Evolutionary conservation across 169 alveolate species (phyloP), one percentile per base, ranked within the genome.

Genomic region (Plasmodium vivax): DNA sequence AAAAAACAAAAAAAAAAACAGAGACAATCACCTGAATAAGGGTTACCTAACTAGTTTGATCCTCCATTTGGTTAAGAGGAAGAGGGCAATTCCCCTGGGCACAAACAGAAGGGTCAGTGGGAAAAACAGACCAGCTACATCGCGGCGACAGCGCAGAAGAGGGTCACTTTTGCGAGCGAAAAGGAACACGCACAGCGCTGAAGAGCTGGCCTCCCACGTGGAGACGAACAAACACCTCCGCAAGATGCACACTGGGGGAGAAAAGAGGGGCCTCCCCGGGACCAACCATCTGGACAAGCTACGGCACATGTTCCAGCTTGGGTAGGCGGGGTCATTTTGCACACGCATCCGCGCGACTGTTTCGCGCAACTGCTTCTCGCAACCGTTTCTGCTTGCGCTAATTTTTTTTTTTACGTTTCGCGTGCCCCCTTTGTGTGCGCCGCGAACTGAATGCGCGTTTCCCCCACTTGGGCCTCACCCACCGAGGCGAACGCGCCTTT

Each of bases 1-100:
- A 12, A 90, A 90, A 90, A 90, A 90, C 51, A 90, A 90, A 90
- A 87, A 87, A 87, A 85, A 75, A 79, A 32, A 47, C 32, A 10
- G 19, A 19, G 87, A 80, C 43, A 80, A 90, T 90, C 36, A 72
- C 45, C 23, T 90, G 71, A 90, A 90, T 72, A 90, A 45, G 47
- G 10, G 16, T 14, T 90, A 90, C 82, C 81, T 90, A 80, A 90
- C 45, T 54, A 90, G 82, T 90, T 90, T 90, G 45, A 90, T 90
- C 45, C 58, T 90, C 19, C 84, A 90, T 58, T 43, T 90, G 36
- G 16, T 90, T 43, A 80, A 90, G 74, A 90, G 94, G 36, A 58
- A 90, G 72, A 90, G 80, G n/a, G 38, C 14, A 68, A 58, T 7
- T 41, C 30, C 45, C 68, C 8, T 85, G 3, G 23, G 14, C 3